A percentile compares a stretch with the other conserved stretches of the same genome.
Evolutionary conservation across 2,329 filamentous ascomycete species (phyloP).

Genomic region (Fusarium sp.): DNA sequence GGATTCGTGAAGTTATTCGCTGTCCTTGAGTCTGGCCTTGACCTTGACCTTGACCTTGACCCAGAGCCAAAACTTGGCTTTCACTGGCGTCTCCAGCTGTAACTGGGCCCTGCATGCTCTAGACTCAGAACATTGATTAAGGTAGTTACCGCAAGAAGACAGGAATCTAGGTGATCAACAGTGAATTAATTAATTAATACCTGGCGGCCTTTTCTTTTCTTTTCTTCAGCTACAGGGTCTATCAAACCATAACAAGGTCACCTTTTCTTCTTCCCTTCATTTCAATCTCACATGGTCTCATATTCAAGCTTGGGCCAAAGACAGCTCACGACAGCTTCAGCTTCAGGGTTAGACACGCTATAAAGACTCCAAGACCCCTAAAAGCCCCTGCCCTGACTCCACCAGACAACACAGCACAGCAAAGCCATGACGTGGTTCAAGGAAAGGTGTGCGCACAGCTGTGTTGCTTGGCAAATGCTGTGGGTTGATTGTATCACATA

Average conservation of each 20-base stretch:
- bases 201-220: neutral
- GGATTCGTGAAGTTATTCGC: conserved; percentile 37
- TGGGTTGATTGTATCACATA: neutral
- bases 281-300: conserved; percentile 2
- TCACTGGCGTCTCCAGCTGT: conserved; percentile 4
- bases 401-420: conserved; percentile 22
- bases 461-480: neutral
- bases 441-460: neutral
- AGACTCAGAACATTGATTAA: neutral
- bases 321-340: conserved; percentile 21
- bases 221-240: neutral
- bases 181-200: neutral
- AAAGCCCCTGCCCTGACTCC: neutral
- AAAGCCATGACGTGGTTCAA: conserved; percentile 8
- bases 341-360: conserved; percentile 15
- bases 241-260: neutral
- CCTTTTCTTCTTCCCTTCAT: neutral
- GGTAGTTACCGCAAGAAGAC: neutral
- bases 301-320: neutral
- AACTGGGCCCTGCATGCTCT: conserved; percentile 32
- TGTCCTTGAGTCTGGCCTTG: conserved; percentile 9
- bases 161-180: neutral
- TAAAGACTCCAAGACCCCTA: conserved; percentile 4
- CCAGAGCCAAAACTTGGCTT: neutral
- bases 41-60: neutral